Conservation (phyloP, 805 yeast species). For the Kazachstania taianensis region DNA sequence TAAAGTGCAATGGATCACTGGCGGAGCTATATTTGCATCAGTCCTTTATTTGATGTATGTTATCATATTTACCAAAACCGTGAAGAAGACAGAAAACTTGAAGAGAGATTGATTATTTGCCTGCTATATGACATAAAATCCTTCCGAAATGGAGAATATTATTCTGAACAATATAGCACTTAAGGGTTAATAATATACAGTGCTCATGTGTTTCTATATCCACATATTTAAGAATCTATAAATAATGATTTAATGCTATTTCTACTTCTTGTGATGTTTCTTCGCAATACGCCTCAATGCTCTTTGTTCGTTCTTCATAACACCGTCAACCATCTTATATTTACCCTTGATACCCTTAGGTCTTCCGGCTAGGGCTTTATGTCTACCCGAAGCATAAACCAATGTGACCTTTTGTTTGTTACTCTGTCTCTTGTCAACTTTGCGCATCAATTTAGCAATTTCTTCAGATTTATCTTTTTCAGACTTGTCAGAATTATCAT, state of each 20-base stretch:
- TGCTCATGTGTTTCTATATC: no score
- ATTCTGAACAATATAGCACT: no score
- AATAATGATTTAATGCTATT: no score
- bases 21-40: constrained; percentile 28
- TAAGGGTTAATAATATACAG: no score
- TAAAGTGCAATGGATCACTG: constrained; percentile 30
- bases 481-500: constrained; percentile 76
- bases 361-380: constrained; percentile 84
- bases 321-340: constrained; percentile 99
- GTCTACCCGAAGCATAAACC: constrained; percentile 78
- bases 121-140: no score
- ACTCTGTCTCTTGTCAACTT: constrained; percentile 60
- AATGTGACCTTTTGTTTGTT: constrained; percentile 74
- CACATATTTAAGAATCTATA: not conserved
- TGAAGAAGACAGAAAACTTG: not conserved
- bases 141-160: no score
- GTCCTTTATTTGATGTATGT: constrained; percentile 14
- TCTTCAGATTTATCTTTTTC: constrained; percentile 94
- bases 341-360: constrained; percentile 96
- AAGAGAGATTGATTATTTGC: no score
- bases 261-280: constrained; percentile 48
- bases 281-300: constrained; percentile 85
- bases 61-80: constrained; percentile 4
- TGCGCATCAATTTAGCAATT: constrained; percentile 75
- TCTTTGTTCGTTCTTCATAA: constrained; percentile 91